A percentile compares a stretch with the other conserved stretches of the same genome.
Conservation (phyloP, 805 yeast species). For the Ogataea zsoltii region DNA sequence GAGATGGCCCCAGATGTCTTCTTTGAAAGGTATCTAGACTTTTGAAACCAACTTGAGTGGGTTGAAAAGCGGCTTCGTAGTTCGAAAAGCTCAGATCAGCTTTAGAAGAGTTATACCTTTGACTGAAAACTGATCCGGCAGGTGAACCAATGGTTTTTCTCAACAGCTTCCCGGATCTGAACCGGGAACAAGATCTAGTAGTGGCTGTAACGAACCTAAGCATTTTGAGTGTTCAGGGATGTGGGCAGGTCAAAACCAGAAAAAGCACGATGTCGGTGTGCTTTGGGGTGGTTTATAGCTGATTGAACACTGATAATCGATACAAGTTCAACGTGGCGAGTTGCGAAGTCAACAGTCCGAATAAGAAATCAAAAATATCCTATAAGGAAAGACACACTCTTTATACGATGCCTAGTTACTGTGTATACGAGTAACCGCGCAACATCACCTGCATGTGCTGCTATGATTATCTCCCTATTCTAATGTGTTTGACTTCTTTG, state of each 20-base stretch:
- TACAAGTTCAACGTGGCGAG: too few species aligned
- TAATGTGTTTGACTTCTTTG: background rate
- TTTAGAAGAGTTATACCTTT: conserved; percentile 23
- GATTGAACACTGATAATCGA: too few species aligned
- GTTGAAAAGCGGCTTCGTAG: conserved; percentile 49
- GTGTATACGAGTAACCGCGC: too few species aligned
- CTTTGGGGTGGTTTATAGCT: too few species aligned
- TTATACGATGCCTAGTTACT: too few species aligned
- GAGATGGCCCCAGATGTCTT: conserved; percentile 87
- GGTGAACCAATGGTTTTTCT: background rate
- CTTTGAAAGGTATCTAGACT: conserved; percentile 79
- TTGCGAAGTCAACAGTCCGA: too few species aligned
- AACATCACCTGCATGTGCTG: background rate
- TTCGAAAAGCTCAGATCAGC: conserved; percentile 59
- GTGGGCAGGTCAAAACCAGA: background rate
- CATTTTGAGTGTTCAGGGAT: background rate
- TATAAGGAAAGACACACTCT: too few species aligned
- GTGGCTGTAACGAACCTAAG: background rate
- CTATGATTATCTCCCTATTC: background rate
- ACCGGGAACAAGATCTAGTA: background rate
- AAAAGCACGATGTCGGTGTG: too few species aligned
- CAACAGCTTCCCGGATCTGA: background rate
- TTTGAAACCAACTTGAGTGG: conserved; percentile 31
- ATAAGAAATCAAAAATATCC: too few species aligned
- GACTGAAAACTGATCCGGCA: background rate